Conservation (phyloP, 2,329 filamentous ascomycete species). For the Pleurostoma richardsiae region DNA sequence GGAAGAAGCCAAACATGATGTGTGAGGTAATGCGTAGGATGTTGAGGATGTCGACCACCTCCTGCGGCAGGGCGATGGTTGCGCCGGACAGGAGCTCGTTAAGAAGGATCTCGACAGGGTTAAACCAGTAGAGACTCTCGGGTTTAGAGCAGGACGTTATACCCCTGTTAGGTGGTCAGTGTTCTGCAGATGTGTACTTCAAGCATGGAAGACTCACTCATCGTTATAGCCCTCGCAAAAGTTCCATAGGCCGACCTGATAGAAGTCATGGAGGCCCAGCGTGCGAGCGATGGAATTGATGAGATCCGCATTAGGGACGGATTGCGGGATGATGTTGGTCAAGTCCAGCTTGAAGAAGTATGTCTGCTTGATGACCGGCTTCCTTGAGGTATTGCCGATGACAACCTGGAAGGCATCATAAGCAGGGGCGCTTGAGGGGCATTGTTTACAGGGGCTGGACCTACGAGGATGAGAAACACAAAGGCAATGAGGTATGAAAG, state of each 20-base stretch:
- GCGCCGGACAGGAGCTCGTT: constrained; percentile 77
- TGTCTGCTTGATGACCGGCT: constrained; percentile 58
- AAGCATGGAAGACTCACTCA: constrained; percentile 33
- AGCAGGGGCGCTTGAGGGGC: not conserved
- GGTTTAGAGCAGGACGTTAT: constrained; percentile 73
- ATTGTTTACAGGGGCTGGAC: constrained; percentile 5
- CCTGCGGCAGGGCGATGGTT: constrained; percentile 71
- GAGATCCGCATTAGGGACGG: constrained; percentile 65
- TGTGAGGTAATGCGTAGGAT: constrained; percentile 71
- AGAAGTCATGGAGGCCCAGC: constrained; percentile 88
- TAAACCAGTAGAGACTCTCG: constrained; percentile 77
- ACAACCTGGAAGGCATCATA: constrained; percentile 37
- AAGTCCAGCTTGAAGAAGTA: constrained; percentile 86
- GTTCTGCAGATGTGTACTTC: constrained; percentile 19
- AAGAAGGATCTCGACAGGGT: constrained; percentile 77
- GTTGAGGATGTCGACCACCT: constrained; percentile 67
- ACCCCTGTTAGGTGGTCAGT: constrained; percentile 52
- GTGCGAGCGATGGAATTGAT: constrained; percentile 86
- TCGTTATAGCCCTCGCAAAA: constrained; percentile 83
- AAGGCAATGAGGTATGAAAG: constrained; percentile 69
- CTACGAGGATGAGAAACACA: constrained; percentile 74
- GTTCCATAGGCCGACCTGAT: constrained; percentile 86
- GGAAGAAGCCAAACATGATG: constrained; percentile 87
- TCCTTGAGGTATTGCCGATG: constrained; percentile 67
- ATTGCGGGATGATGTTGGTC: constrained; percentile 71